phyloP scores from a whole-genome alignment of 768 basidiomycete genomes.

The Tricholoma flavovirens region DNA sequence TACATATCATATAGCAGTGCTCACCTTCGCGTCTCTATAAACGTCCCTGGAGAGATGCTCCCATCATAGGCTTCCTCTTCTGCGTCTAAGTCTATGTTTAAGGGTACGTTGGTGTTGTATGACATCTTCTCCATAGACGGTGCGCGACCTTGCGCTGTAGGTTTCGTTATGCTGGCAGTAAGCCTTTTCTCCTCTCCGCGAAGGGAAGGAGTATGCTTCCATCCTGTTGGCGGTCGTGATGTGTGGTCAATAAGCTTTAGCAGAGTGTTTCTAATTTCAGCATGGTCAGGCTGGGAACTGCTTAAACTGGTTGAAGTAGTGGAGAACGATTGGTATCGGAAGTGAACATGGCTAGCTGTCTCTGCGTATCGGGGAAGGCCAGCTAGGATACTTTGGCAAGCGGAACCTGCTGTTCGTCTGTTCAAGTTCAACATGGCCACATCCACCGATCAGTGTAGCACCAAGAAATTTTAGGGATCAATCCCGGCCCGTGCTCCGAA shows the following conservation, averaged over 20 bases:
- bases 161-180: slow-evolving; percentile 8
- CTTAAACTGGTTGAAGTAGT: neutral
- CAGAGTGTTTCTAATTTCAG: slow-evolving; percentile 16
- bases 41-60: slow-evolving; percentile 37
- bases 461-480: slow-evolving; percentile 5
- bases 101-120: slow-evolving; percentile 9
- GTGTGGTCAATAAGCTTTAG: slow-evolving; percentile 30
- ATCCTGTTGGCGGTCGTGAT: slow-evolving; percentile 23
- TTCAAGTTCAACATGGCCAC: slow-evolving; percentile 3
- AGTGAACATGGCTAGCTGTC: neutral
- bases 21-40: slow-evolving; percentile 49
- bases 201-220: slow-evolving; percentile 29
- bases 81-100: slow-evolving; percentile 7
- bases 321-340: neutral
- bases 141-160: neutral
- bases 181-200: slow-evolving; percentile 37
- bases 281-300: neutral
- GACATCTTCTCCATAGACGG: slow-evolving; percentile 14
- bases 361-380: neutral
- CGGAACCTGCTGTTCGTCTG: slow-evolving; percentile 3
- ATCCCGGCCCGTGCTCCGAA: slow-evolving; percentile 15
- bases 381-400: slow-evolving; percentile 3
- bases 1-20: slow-evolving; percentile 10
- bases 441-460: no score
- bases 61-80: slow-evolving; percentile 14